These are phyloP conservation scores for Ceratorhiza oryzae-sativae DNA, from an alignment of 1,284 basidiomycete species.

Conservation along the genomic window DNA sequence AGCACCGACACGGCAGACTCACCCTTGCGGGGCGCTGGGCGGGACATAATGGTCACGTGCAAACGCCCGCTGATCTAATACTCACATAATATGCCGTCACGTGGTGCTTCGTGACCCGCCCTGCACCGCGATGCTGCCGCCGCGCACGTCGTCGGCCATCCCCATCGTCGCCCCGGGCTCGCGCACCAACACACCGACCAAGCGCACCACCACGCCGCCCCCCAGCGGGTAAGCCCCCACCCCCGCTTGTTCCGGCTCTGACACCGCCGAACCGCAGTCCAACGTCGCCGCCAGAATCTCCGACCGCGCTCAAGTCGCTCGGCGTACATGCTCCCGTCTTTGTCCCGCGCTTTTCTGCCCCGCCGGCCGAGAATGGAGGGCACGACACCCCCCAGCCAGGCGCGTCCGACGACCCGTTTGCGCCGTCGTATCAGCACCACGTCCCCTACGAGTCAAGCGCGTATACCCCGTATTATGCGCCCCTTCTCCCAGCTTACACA, in stretches of 20 bases:
- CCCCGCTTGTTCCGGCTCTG: not conserved
- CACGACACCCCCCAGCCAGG: conserved; percentile 15
- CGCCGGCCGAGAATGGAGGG: not conserved
- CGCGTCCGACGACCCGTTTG: conserved; percentile 14
- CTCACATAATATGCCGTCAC: not conserved
- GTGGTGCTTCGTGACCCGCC: conserved; percentile 44
- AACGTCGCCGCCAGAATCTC: conserved; percentile 27
- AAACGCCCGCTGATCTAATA: not conserved
- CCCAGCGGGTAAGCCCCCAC: not conserved
- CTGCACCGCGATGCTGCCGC: conserved; percentile 45
- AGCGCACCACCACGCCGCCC: not conserved
- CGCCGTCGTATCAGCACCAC: conserved; percentile 19
- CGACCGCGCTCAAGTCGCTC: conserved; percentile 15
- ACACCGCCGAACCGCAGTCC: not conserved
- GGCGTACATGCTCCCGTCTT: conserved; percentile 32
- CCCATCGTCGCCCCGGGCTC: conserved; percentile 25
- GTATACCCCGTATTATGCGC: conserved; percentile 33
- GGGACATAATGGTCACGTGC: conserved; percentile 52
- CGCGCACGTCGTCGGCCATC: conserved; percentile 37
- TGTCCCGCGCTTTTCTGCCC: conserved; percentile 14
- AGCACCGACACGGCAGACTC: conserved; percentile 41
- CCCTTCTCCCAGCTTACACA: not conserved
- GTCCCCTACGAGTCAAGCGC: conserved; percentile 23
- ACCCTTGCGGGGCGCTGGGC: conserved; percentile 41
- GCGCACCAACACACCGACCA: conserved; percentile 24